Percentiles rank a stretch among this genome's conserved stretches.
Evolutionary conservation across 345 rosid genomes (phyloP).

Genomic region (Hibiscus trionum): DNA sequence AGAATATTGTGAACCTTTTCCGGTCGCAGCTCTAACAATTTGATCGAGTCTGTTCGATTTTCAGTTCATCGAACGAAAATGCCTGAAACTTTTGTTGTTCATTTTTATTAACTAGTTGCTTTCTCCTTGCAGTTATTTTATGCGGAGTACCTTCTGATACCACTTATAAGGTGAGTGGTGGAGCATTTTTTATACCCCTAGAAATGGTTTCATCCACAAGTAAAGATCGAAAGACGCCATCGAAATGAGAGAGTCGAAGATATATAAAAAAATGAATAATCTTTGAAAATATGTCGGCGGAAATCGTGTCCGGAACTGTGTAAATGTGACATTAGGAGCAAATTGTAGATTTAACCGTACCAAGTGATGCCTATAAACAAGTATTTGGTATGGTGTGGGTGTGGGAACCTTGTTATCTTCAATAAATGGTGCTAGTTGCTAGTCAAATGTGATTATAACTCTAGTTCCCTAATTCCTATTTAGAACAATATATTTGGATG

Average conservation of each 20-base stretch:
- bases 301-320: not conserved
- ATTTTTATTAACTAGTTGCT: not conserved
- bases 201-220: not conserved
- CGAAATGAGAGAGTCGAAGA: not conserved
- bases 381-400: not conserved
- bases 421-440: too few species aligned
- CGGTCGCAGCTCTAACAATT: not conserved
- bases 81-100: not conserved
- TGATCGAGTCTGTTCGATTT: not conserved
- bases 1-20: not conserved
- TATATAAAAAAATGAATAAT: not conserved
- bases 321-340: not conserved
- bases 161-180: slow-evolving; percentile 56
- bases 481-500: too few species aligned
- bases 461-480: too few species aligned
- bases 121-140: slow-evolving; percentile 73
- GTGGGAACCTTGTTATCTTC: too few species aligned
- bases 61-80: not conserved
- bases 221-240: not conserved
- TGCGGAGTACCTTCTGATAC: slow-evolving; percentile 84
- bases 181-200: not conserved
- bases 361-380: not conserved
- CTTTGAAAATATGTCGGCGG: not conserved
- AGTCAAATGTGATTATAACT: too few species aligned
- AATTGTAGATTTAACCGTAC: not conserved